A percentile compares a stretch with the other conserved stretches of the same genome.
Conservation (phyloP, 1,284 basidiomycete genomes). For the Spongispora temasekensis region DNA sequence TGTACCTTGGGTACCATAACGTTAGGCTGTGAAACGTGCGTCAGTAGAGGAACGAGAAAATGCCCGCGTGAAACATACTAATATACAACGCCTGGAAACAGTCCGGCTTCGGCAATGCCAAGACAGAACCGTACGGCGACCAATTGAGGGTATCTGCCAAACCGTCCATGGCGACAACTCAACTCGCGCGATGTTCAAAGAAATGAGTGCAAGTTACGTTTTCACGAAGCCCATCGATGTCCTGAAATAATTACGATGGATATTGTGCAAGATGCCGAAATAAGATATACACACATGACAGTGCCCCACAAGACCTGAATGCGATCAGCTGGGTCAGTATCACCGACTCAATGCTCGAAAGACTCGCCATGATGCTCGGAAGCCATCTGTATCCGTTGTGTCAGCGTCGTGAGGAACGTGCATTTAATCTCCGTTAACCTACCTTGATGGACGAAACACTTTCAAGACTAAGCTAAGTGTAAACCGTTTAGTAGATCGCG, state of each 20-base stretch:
- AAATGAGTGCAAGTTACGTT: constrained; percentile 40
- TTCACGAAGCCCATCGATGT: constrained; percentile 68
- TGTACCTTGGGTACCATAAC: constrained; percentile 39
- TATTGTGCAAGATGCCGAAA: neutral
- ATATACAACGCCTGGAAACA: constrained; percentile 70
- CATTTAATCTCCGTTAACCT: constrained; percentile 7
- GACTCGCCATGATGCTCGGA: constrained; percentile 47
- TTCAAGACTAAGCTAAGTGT: constrained; percentile 48
- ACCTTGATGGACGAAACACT: constrained; percentile 52
- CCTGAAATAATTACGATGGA: constrained; percentile 40
- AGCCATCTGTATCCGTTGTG: constrained; percentile 28
- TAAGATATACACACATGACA: constrained; percentile 41
- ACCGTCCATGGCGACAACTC: neutral
- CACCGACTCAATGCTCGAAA: neutral
- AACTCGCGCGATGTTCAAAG: neutral
- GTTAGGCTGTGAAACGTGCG: constrained; percentile 21
- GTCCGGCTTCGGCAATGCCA: constrained; percentile 67
- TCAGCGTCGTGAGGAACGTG: constrained; percentile 7
- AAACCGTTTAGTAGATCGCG: too few species aligned
- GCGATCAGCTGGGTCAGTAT: neutral
- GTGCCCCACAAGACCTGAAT: constrained; percentile 49
- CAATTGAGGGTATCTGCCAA: constrained; percentile 56
- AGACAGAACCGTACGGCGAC: constrained; percentile 60
- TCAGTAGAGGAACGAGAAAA: constrained; percentile 4
- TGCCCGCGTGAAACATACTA: constrained; percentile 48